Evolutionary conservation across 1,284 basidiomycete genomes (phyloP).

Genomic region (Rhodotorula sp.): DNA sequence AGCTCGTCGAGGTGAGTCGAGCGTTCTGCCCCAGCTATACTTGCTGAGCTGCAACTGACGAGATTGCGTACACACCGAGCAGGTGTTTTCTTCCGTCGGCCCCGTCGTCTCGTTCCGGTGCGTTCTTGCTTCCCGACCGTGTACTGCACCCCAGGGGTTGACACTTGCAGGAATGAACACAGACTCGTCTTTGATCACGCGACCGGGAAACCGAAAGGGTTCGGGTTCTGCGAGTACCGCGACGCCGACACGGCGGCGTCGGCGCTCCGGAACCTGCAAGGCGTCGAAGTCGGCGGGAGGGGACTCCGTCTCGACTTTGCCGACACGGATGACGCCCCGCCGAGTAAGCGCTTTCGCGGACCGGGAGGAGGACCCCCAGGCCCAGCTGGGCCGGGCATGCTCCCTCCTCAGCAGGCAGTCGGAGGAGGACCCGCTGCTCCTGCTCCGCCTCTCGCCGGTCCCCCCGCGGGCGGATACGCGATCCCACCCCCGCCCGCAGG

Average conservation of each 20-base stretch:
- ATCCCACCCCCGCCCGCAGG: conserved; percentile 21
- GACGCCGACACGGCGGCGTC: conserved; percentile 88
- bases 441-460: not conserved
- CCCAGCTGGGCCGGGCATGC: conserved; percentile 7
- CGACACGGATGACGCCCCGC: conserved; percentile 51
- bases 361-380: conserved; percentile 51
- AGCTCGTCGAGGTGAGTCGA: conserved; percentile 30
- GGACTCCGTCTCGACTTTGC: conserved; percentile 75
- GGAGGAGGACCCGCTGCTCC: not conserved
- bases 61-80: not conserved
- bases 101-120: conserved; percentile 83
- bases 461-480: conserved; percentile 7
- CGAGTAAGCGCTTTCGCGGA: conserved; percentile 52
- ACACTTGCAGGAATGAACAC: conserved; percentile 8
- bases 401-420: conserved; percentile 27
- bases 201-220: conserved; percentile 93
- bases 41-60: not conserved
- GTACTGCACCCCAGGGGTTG: not conserved
- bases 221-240: conserved; percentile 54
- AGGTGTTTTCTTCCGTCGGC: conserved; percentile 75
- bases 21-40: not conserved
- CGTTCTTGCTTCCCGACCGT: conserved; percentile 14
- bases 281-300: conserved; percentile 72
- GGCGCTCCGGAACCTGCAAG: conserved; percentile 82
- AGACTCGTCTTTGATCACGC: conserved; percentile 94